A percentile compares a stretch with the other conserved stretches of the same genome.
Evolutionary conservation across 306 rosid genomes (phyloP).

Genomic region (Cucurbita moschata): DNA sequence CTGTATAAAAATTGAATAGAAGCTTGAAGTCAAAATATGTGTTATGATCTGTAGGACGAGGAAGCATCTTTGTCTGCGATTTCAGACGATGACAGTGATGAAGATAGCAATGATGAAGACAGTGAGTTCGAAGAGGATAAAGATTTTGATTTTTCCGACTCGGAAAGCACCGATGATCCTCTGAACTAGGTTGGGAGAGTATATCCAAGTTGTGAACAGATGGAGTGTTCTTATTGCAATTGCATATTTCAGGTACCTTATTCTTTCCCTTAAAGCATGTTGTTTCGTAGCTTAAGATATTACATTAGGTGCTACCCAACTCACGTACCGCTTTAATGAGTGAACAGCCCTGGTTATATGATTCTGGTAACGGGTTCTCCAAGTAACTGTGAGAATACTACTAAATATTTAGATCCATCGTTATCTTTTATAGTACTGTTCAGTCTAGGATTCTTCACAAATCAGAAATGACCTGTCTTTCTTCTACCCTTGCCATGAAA

Average conservation of each 20-base stretch:
- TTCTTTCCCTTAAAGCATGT: neutral
- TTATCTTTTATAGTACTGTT: neutral
- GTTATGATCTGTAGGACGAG: conserved; percentile 26
- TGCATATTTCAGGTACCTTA: neutral
- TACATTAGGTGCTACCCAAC: neutral
- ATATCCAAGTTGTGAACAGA: neutral
- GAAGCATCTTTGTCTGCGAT: conserved; percentile 25
- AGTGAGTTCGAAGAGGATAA: conserved; percentile 11
- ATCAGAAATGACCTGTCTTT: neutral
- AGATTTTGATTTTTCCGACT: neutral
- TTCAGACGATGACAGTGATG: conserved; percentile 14
- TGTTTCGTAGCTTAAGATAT: neutral
- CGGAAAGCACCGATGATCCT: neutral
- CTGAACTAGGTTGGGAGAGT: neutral
- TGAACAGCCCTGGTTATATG: neutral
- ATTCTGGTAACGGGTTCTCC: neutral
- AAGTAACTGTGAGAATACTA: neutral
- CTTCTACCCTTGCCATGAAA: neutral
- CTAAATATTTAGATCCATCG: neutral
- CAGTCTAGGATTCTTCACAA: neutral
- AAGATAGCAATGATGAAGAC: conserved; percentile 7
- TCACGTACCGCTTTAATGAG: too few species aligned
- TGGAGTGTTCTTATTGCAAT: neutral
- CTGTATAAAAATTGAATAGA: neutral
- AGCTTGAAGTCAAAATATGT: neutral